A percentile compares a stretch with the other conserved stretches of the same genome.
Conservation (phyloP, 2,329 filamentous ascomycete species). For the Colletotrichum sp. region DNA sequence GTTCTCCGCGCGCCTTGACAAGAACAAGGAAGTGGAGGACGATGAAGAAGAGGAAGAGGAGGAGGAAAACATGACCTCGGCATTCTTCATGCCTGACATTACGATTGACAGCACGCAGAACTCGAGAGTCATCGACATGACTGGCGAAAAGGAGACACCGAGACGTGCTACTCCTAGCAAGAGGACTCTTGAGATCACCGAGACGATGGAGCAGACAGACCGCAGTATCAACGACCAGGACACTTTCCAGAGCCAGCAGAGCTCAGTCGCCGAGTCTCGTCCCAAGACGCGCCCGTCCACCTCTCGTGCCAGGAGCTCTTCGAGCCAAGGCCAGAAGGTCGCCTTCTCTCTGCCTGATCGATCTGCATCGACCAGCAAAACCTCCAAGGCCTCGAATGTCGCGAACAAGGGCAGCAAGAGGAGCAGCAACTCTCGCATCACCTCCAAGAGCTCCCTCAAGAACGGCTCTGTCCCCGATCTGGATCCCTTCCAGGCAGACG, state of each 20-base stretch:
- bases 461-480: neutral
- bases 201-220: constrained; percentile 32
- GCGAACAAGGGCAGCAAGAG: constrained; percentile 51
- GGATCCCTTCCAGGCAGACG: constrained; percentile 24
- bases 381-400: constrained; percentile 33
- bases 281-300: constrained; percentile 26
- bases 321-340: constrained; percentile 38
- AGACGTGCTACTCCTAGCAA: constrained; percentile 34
- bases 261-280: constrained; percentile 13
- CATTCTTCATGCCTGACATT: constrained; percentile 64
- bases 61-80: constrained; percentile 62
- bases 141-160: constrained; percentile 12
- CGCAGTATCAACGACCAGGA: constrained; percentile 22
- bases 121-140: constrained; percentile 20
- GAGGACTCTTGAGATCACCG: constrained; percentile 30
- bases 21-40: constrained; percentile 36
- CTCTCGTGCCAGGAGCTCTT: constrained; percentile 3
- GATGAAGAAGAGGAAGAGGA: constrained; percentile 22
- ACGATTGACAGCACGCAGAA: constrained; percentile 53
- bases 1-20: constrained; percentile 33
- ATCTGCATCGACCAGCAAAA: constrained; percentile 27
- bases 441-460: constrained; percentile 20
- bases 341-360: constrained; percentile 47
- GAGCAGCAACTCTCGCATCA: constrained; percentile 27
- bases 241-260: constrained; percentile 26